Conservation (phyloP, 164 flowering plant genomes). For the grape (Vitis vinifera) region DNA sequence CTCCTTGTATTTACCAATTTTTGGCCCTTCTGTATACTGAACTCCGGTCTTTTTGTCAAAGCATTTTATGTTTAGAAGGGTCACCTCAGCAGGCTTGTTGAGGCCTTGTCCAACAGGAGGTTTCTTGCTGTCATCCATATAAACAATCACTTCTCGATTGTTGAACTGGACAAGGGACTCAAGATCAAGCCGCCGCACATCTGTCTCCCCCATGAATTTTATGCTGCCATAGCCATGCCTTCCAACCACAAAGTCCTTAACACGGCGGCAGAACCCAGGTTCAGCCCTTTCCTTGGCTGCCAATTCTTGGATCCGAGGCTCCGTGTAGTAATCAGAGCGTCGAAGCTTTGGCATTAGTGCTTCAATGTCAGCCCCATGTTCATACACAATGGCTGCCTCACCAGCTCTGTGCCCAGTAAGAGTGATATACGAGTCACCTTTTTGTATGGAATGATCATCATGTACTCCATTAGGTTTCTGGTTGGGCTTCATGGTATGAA, state of each 20-base stretch:
- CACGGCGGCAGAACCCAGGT: conserved; percentile 76
- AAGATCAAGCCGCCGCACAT: conserved; percentile 82
- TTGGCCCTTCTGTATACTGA: conserved; percentile 64
- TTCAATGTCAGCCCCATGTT: conserved; percentile 92
- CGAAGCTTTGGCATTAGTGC: conserved; percentile 88
- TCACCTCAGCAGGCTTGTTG: conserved; percentile 94
- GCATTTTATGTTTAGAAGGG: conserved; percentile 84
- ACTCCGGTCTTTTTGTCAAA: conserved; percentile 83
- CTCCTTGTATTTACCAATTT: conserved; percentile 74
- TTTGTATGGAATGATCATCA: conserved; percentile 38
- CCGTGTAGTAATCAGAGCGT: conserved; percentile 81
- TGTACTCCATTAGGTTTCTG: conserved; percentile 61
- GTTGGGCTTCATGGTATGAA: conserved; percentile 24
- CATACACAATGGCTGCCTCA: conserved; percentile 87
- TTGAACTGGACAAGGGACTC: conserved; percentile 83
- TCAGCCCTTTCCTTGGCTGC: conserved; percentile 92
- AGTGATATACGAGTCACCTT: conserved; percentile 59
- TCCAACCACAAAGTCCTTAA: conserved; percentile 84
- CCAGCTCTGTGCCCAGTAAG: conserved; percentile 79
- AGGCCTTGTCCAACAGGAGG: conserved; percentile 97
- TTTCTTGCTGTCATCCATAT: conserved; percentile 88
- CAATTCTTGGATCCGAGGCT: conserved; percentile 85
- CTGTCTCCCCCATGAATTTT: conserved; percentile 88
- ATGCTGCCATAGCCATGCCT: conserved; percentile 81
- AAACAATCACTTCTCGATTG: conserved; percentile 86